A percentile compares a stretch with the other conserved stretches of the same genome.
phyloP scores from a whole-genome alignment of 176 grass and related monocot genomes.

The Raddia distichophylla region DNA sequence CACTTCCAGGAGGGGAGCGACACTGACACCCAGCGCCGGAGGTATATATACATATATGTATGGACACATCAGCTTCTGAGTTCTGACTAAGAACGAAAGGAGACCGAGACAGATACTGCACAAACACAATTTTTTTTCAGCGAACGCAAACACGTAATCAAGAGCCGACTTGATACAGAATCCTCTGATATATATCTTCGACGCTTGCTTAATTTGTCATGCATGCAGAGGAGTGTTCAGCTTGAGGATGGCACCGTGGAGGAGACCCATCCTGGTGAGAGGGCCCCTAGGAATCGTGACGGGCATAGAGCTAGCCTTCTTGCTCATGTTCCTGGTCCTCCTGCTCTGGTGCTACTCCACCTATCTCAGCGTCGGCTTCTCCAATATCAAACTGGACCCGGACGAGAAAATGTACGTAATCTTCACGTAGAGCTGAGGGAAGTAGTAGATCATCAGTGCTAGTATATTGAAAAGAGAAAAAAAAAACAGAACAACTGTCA shows the following conservation, averaged over 20 bases:
- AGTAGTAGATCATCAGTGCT: too few species aligned
- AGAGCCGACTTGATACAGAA: too few species aligned
- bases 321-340: slow-evolving; percentile 56
- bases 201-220: too few species aligned
- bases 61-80: too few species aligned
- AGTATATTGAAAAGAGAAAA: too few species aligned
- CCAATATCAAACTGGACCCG: slow-evolving; percentile 4
- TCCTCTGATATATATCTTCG: too few species aligned
- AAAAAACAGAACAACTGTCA: too few species aligned
- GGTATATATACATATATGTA: neutral
- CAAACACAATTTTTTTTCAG: too few species aligned
- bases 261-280: slow-evolving; percentile 56
- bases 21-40: neutral
- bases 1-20: slow-evolving; percentile 25
- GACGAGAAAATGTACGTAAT: slow-evolving; percentile 47
- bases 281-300: slow-evolving; percentile 63
- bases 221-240: slow-evolving; percentile 12
- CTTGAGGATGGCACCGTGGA: slow-evolving; percentile 34
- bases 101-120: too few species aligned
- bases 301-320: slow-evolving; percentile 45
- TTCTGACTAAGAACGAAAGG: neutral
- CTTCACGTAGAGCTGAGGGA: neutral
- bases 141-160: too few species aligned
- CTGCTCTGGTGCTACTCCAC: slow-evolving; percentile 54
- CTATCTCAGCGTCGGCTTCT: slow-evolving; percentile 40